Conservation (phyloP, 1,139 yeast genomes). For the Yamadazyma triangularis region DNA sequence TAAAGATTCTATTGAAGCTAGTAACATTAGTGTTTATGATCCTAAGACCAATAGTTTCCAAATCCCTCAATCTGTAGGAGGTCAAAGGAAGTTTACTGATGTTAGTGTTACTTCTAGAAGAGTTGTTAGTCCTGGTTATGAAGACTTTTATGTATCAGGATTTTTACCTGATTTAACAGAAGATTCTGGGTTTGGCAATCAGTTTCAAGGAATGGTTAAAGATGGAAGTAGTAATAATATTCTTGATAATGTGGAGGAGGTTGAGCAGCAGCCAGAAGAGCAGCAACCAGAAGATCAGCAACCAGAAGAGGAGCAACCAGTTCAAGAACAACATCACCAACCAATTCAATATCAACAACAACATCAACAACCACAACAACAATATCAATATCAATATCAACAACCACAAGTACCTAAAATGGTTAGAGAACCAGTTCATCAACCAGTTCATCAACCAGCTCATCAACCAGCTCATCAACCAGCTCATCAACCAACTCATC, state of each 20-base stretch:
- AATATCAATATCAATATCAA: too few species aligned
- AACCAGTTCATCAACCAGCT: neutral
- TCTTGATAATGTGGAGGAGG: constrained; percentile 13
- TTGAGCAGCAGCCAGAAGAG: too few species aligned
- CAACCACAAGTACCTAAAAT: neutral
- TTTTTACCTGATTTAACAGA: constrained; percentile 45
- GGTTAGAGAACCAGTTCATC: neutral
- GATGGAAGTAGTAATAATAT: constrained; percentile 10
- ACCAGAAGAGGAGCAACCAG: constrained; percentile 13
- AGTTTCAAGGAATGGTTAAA: constrained; percentile 20
- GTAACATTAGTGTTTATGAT: constrained; percentile 12
- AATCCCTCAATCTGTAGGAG: constrained; percentile 20
- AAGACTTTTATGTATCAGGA: constrained; percentile 34
- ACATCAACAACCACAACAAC: neutral
- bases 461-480: too few species aligned
- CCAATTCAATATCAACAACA: neutral
- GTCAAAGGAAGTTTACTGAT: constrained; percentile 35
- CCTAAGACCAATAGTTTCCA: constrained; percentile 11
- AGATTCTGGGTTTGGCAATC: constrained; percentile 44
- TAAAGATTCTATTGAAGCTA: constrained; percentile 8
- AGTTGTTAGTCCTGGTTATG: constrained; percentile 36
- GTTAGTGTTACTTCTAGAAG: constrained; percentile 42
- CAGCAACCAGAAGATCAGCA: constrained; percentile 6
- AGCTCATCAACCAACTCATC: too few species aligned
- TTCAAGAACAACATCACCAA: too few species aligned